These are phyloP conservation scores for Spathaspora boniae DNA, from an alignment of 805 yeast species.

Conservation along the genomic window DNA sequence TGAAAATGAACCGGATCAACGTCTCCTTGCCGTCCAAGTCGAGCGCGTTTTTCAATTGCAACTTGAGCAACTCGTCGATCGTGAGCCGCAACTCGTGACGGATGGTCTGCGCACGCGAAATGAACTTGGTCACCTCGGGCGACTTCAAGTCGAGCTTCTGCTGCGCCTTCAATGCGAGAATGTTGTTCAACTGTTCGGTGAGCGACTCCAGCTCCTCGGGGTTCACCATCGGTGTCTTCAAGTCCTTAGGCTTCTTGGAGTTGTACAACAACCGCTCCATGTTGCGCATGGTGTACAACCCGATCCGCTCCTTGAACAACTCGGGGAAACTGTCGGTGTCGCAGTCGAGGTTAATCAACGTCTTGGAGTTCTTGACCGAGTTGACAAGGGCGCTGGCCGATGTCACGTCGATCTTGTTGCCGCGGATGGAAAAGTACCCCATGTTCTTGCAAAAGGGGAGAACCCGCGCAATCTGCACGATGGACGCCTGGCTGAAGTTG, in stretches of 20 bases:
- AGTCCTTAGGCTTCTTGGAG: slow-evolving; percentile 31
- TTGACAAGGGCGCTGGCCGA: slow-evolving; percentile 64
- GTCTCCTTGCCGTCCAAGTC: slow-evolving; percentile 73
- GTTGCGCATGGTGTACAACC: slow-evolving; percentile 77
- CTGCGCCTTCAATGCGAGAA: slow-evolving; percentile 31
- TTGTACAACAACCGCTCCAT: slow-evolving; percentile 57
- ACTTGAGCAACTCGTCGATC: slow-evolving; percentile 51
- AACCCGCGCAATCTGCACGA: slow-evolving; percentile 61
- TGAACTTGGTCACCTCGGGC: slow-evolving; percentile 27
- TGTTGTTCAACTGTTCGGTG: slow-evolving; percentile 27
- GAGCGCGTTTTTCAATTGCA: slow-evolving; percentile 53
- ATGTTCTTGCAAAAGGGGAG: slow-evolving; percentile 65
- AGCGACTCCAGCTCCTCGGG: slow-evolving; percentile 13
- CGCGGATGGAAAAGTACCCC: slow-evolving; percentile 65
- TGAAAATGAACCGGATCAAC: slow-evolving; percentile 60
- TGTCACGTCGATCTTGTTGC: slow-evolving; percentile 57
- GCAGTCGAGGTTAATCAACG: slow-evolving; percentile 66
- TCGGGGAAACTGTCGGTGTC: slow-evolving; percentile 62
- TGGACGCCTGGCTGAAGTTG: slow-evolving; percentile 50
- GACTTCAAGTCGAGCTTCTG: slow-evolving; percentile 29
- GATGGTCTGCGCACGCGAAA: slow-evolving; percentile 24
- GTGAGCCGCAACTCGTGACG: slow-evolving; percentile 29
- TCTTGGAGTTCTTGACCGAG: slow-evolving; percentile 61
- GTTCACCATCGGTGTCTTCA: slow-evolving; percentile 4
- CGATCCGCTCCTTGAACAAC: slow-evolving; percentile 64